These are phyloP conservation scores for Saitozyma sp. DNA, from an alignment of 768 basidiomycete species.

Conservation along the genomic window DNA sequence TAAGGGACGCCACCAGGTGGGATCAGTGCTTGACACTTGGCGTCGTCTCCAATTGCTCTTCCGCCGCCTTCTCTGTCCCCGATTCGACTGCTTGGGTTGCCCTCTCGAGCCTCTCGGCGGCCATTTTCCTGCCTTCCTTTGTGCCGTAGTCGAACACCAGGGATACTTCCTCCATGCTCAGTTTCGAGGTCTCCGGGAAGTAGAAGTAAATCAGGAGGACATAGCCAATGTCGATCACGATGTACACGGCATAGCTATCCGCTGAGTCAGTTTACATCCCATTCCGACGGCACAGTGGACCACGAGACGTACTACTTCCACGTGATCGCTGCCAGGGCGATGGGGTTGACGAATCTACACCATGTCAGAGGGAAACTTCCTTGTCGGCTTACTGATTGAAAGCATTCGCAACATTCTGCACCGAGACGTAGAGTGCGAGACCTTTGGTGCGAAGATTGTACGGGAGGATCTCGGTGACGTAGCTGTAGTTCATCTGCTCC, in stretches of 20 bases:
- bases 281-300: no score
- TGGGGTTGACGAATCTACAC: no score
- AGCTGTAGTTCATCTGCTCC: no score
- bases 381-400: slow-evolving; percentile 38
- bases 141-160: slow-evolving; percentile 14
- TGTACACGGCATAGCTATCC: slow-evolving; percentile 13
- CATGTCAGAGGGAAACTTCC: slow-evolving; percentile 3
- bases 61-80: no score
- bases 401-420: slow-evolving; percentile 15
- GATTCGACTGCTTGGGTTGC: no score
- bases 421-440: slow-evolving; percentile 46
- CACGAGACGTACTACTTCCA: neutral
- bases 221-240: slow-evolving; percentile 15
- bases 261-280: no score
- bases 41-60: no score
- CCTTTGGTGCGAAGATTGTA: slow-evolving; percentile 10
- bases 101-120: no score
- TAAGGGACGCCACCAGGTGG: no score
- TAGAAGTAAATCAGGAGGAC: slow-evolving; percentile 21
- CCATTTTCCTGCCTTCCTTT: slow-evolving; percentile 13
- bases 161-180: slow-evolving; percentile 22
- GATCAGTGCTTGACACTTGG: no score
- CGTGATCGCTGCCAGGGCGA: no score
- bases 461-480: slow-evolving; percentile 18
- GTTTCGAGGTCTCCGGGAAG: slow-evolving; percentile 25